Evolutionary conservation across 768 basidiomycete species (phyloP).

Genomic region (Postia placenta): DNA sequence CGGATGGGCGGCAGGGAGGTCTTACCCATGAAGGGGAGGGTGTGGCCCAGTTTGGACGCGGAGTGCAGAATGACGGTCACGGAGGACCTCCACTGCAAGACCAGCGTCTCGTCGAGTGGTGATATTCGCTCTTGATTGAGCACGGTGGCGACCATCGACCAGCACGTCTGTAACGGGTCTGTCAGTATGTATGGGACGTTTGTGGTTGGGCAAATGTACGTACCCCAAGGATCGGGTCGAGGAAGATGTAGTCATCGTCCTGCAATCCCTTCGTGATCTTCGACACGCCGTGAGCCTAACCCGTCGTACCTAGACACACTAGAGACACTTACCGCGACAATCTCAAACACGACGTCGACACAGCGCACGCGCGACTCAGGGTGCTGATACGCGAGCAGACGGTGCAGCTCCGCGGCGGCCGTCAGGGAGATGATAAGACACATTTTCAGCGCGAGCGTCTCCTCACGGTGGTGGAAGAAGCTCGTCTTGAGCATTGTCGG

Average conservation of each 20-base stretch:
- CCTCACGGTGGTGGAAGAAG: slow-evolving; percentile 12
- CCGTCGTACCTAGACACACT: too few species aligned
- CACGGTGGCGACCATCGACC: slow-evolving; percentile 17
- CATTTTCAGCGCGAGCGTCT: slow-evolving; percentile 17
- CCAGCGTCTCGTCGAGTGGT: neutral
- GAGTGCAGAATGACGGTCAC: slow-evolving; percentile 11
- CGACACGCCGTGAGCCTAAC: too few species aligned
- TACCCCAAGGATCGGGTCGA: slow-evolving; percentile 21
- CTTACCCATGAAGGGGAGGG: slow-evolving; percentile 17
- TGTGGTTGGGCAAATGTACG: neutral
- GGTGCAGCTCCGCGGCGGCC: slow-evolving; percentile 19
- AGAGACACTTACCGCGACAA: slow-evolving; percentile 10
- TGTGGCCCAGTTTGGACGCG: slow-evolving; percentile 12
- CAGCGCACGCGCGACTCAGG: slow-evolving; percentile 16
- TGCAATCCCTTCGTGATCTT: slow-evolving; percentile 16
- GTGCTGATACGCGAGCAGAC: slow-evolving; percentile 16
- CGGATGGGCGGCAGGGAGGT: neutral
- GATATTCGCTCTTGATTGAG: slow-evolving; percentile 11
- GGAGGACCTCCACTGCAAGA: slow-evolving; percentile 6
- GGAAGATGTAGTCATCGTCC: slow-evolving; percentile 19
- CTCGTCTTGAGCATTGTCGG: slow-evolving; percentile 17
- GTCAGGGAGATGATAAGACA: slow-evolving; percentile 18
- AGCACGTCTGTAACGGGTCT: slow-evolving; percentile 12
- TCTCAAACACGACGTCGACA: slow-evolving; percentile 16
- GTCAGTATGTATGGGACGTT: neutral